These are phyloP conservation scores for Tolypocladium ophioglossoides DNA, from an alignment of 2,329 filamentous ascomycete species.

Conservation along the genomic window DNA sequence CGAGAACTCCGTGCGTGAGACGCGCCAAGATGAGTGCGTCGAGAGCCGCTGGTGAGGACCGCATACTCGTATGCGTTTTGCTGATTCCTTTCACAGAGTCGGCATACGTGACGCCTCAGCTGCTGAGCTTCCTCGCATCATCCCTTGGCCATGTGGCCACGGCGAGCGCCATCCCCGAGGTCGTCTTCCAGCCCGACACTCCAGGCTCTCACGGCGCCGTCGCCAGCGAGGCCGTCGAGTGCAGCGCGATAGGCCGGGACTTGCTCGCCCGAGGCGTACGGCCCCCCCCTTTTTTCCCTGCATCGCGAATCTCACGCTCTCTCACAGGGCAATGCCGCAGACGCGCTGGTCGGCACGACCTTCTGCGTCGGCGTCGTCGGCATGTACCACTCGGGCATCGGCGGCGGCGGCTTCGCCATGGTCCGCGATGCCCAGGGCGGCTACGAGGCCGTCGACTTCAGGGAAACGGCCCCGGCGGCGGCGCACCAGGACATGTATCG, in stretches of 20 bases:
- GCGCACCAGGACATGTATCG: constrained; percentile 79
- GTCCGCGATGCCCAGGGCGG: constrained; percentile 61
- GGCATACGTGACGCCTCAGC: not conserved
- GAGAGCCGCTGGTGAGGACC: not conserved
- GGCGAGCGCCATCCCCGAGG: constrained; percentile 8
- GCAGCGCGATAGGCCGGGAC: constrained; percentile 57
- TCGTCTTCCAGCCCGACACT: constrained; percentile 10
- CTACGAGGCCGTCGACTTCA: constrained; percentile 83
- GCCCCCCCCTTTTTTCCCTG: constrained; percentile 1
- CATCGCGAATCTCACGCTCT: not conserved
- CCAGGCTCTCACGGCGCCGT: constrained; percentile 46
- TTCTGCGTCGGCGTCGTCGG: constrained; percentile 67
- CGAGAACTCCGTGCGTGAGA: not conserved
- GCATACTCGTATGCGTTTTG: too few species aligned
- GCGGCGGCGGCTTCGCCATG: constrained; percentile 84
- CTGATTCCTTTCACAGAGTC: not conserved
- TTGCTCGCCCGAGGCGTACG: constrained; percentile 43
- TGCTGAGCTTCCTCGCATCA: constrained; percentile 1
- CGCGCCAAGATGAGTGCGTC: not conserved
- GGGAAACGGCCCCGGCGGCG: constrained; percentile 76
- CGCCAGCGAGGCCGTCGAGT: constrained; percentile 58
- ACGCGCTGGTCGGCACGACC: constrained; percentile 63
- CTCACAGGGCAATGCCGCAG: constrained; percentile 59
- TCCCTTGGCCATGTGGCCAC: constrained; percentile 1
- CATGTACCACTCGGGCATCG: constrained; percentile 75